Evolutionary conservation across 331 rosid genomes (phyloP).

Genomic region (Telfairia occidentalis): DNA sequence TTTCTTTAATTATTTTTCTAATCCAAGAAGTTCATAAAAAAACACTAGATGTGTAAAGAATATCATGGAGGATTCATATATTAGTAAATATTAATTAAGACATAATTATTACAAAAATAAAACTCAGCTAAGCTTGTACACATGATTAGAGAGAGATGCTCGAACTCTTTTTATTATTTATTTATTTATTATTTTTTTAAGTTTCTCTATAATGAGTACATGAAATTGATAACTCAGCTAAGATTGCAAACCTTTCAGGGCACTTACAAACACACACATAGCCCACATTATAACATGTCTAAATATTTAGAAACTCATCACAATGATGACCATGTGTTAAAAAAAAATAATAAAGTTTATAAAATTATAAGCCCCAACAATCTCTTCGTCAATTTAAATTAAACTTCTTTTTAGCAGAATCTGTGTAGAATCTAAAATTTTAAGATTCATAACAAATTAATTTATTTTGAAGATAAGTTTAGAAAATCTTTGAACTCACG

Average conservation of each 20-base stretch:
- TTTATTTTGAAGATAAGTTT: too few species aligned
- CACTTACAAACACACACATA: not conserved
- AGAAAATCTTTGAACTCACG: too few species aligned
- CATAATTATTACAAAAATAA: not conserved
- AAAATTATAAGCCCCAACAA: too few species aligned
- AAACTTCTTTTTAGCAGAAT: too few species aligned
- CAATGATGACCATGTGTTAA: not conserved
- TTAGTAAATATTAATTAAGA: not conserved
- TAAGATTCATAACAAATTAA: too few species aligned
- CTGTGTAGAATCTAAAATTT: too few species aligned
- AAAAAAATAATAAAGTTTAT: not conserved
- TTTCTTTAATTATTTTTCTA: too few species aligned
- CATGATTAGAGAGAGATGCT: conserved; percentile 6
- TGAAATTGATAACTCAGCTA: too few species aligned
- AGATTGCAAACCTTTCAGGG: not conserved
- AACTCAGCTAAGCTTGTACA: not conserved
- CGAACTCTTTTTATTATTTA: too few species aligned
- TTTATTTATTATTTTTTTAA: too few species aligned
- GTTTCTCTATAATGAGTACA: too few species aligned
- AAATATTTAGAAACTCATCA: not conserved
- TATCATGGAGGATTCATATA: not conserved
- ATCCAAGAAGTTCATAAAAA: not conserved
- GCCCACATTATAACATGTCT: not conserved
- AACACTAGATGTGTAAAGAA: not conserved
- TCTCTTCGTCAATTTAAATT: too few species aligned